A percentile compares a stretch with the other conserved stretches of the same genome.
These are phyloP conservation scores for Talaromyces thailandensis DNA, from an alignment of 495 filamentous ascomycete genomes.

Conservation along the genomic window DNA sequence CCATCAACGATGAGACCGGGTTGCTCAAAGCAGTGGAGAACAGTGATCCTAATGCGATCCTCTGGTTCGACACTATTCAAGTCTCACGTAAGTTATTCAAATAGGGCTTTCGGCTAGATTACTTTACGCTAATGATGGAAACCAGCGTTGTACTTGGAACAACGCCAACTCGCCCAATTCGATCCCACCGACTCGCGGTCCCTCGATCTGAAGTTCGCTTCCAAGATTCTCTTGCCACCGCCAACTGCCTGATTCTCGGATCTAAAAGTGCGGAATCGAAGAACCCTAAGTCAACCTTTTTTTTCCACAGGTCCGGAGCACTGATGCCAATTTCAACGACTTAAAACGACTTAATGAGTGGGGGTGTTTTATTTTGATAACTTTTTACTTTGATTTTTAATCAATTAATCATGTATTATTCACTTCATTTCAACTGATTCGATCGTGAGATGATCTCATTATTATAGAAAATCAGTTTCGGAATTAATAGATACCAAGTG, in stretches of 20 bases:
- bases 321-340: background rate
- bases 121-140: background rate
- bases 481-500: background rate
- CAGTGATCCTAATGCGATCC: constrained; percentile 38
- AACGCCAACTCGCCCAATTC: constrained; percentile 40
- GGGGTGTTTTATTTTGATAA: background rate
- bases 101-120: background rate
- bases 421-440: background rate
- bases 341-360: background rate
- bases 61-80: constrained; percentile 55
- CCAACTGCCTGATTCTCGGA: background rate
- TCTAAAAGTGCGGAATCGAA: background rate
- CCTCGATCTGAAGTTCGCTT: constrained; percentile 56
- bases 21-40: constrained; percentile 44
- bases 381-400: background rate
- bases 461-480: background rate
- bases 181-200: constrained; percentile 57
- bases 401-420: background rate
- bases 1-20: constrained; percentile 39
- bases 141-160: constrained; percentile 35
- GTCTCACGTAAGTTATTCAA: constrained; percentile 44
- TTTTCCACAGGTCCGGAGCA: background rate
- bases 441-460: background rate
- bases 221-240: constrained; percentile 46
- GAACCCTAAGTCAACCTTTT: background rate